Evolutionary conservation across 495 filamentous ascomycete genomes (phyloP), one percentile per base, ranked within the genome.

Genomic region (Lentithecium fluviatile): DNA sequence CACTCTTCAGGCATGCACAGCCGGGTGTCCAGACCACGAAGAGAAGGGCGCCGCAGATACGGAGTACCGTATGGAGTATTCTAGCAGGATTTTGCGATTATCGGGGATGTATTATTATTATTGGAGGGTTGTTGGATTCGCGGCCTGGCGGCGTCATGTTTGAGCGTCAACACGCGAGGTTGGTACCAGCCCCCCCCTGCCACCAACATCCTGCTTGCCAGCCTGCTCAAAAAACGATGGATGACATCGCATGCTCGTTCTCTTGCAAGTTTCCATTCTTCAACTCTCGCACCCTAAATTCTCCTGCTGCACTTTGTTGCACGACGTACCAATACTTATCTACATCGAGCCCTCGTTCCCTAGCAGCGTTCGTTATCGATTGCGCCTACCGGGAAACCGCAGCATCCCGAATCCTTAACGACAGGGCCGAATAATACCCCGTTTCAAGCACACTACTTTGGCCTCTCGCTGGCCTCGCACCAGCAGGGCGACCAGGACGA

Each of bases 351-450:
- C n/a, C n/a, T n/a, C n/a, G n/a, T n/a, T 55, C n/a, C 43, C 6
- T 36, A 3, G 19, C 43, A 1, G 2, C 25, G 20, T 42, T 38
- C 11, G 13, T 20, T 47, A 36, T 37, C 23, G 51, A 40, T 15
- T 11, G 4, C 2, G 11, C 20, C 25, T 23, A 32, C 36, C 24
- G 32, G 21, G n/a, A 57, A 25, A 32, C 59, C 59, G 42, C 40
- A 23, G 26, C 19, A 11, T 38, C 40, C 13, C 20, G n/a, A n/a
- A 25, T 34, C 34, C 17, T 56, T 32, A 56, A 37, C 43, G 42
- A 32, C 58, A 53, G 40, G 57, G 57, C 55, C 21, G 51, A 32
- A 21, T 58, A 38, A 48, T 58, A 56, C 45, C 40, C 40, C 59
- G 59, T 62, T 62, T 62, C 59, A 56, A 24, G 10, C 23, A 19